A percentile compares a stretch with the other conserved stretches of the same genome.
phyloP scores from a whole-genome alignment of 176 grass and related monocot species.

The Triticum aestivum region IWGSC_CS_RefSeq_v2.1 NC_057796.1:441500681-441501180 shows the following conservation, averaged over 20 bases:
- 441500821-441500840: too few relatives aligned
- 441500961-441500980: slow-evolving; percentile 68
- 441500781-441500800: too few relatives aligned
- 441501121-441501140: neutral
- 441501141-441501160: neutral
- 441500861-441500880: too few relatives aligned
- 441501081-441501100: neutral
- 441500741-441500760: too few relatives aligned
- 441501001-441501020: neutral
- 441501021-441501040: neutral
- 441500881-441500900: slow-evolving; percentile 70
- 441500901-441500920: slow-evolving; percentile 68
- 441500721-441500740: too few relatives aligned
- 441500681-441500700: too few relatives aligned
- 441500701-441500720: too few relatives aligned
- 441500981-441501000: slow-evolving; percentile 53
- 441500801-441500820: too few relatives aligned
- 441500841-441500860: too few relatives aligned
- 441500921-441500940: slow-evolving; percentile 81
- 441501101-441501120: neutral
- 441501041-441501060: neutral
- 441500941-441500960: slow-evolving; percentile 81
- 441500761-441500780: too few relatives aligned
- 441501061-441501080: neutral
- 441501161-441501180: neutral